These are phyloP conservation scores for Paracoccidioides lutzii DNA, from an alignment of 2,329 filamentous ascomycete genomes.

Conservation along the genomic window DNA sequence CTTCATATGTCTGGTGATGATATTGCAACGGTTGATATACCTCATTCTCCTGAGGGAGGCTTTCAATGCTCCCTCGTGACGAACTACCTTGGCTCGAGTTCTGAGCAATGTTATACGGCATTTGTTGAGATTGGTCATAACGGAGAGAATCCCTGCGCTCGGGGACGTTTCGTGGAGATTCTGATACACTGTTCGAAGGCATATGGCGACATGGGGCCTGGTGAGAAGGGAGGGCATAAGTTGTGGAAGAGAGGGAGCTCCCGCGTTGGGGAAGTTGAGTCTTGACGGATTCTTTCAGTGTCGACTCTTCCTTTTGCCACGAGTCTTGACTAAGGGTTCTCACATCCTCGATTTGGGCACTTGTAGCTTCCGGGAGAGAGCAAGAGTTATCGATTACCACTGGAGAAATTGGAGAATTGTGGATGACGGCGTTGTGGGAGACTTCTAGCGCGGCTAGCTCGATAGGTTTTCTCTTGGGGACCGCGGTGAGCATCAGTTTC, in stretches of 20 bases:
- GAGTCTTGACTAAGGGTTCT: constrained; percentile 3
- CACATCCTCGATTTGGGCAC: constrained; percentile 17
- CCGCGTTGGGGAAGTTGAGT: constrained; percentile 14
- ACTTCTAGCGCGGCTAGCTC: constrained; percentile 11
- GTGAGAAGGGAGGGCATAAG: neutral
- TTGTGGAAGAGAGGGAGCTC: constrained; percentile 14
- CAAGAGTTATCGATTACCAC: constrained; percentile 21
- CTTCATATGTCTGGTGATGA: constrained; percentile 37
- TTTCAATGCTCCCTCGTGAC: constrained; percentile 27
- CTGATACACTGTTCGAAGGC: constrained; percentile 24
- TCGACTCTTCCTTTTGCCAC: constrained; percentile 12
- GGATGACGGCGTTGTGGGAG: constrained; percentile 16
- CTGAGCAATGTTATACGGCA: constrained; percentile 16
- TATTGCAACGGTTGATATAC: constrained; percentile 39
- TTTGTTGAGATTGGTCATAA: constrained; percentile 4
- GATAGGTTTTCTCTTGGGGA: constrained; percentile 17
- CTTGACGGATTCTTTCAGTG: constrained; percentile 12
- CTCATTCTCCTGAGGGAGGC: constrained; percentile 19
- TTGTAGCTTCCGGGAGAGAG: constrained; percentile 18
- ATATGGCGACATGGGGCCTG: constrained; percentile 18
- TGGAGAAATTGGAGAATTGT: constrained; percentile 22
- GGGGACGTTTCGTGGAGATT: constrained; percentile 21
- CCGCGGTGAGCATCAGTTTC: constrained; percentile 9
- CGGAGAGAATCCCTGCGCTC: constrained; percentile 15
- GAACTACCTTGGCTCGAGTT: constrained; percentile 16